Evolutionary conservation across 1,284 basidiomycete genomes (phyloP).

Genomic region (Malassezia arunalokei): DNA sequence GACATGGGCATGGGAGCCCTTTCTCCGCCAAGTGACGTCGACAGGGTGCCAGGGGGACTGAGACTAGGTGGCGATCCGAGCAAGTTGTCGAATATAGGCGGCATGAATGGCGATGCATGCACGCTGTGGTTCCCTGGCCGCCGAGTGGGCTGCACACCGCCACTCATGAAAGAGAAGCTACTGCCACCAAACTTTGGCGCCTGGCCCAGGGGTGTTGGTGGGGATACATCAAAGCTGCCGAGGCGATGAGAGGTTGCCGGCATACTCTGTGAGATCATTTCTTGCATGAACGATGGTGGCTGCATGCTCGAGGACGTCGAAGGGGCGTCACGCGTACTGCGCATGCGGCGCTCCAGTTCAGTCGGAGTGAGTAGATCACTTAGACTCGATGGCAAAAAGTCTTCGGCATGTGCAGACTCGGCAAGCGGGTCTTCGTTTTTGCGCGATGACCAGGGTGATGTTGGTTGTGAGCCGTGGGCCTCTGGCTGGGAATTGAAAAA

Average conservation of each 20-base stretch:
- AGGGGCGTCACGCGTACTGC: conserved; percentile 18
- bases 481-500: conserved; percentile 27
- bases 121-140: conserved; percentile 2
- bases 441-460: not conserved
- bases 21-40: conserved; percentile 8
- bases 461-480: not conserved
- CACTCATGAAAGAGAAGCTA: not conserved
- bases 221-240: not conserved
- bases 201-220: not conserved
- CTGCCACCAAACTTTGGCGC: not conserved
- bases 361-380: conserved; percentile 42
- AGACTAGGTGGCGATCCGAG: conserved; percentile 2
- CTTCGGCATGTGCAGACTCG: conserved; percentile 49
- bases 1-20: conserved; percentile 2
- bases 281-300: conserved; percentile 5
- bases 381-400: conserved; percentile 42
- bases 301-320: conserved; percentile 1
- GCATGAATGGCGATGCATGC: conserved; percentile 11
- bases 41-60: not conserved
- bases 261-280: conserved; percentile 6
- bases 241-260: not conserved
- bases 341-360: conserved; percentile 35
- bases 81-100: not conserved
- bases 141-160: not conserved
- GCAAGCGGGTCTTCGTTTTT: conserved; percentile 19